Base-by-base conservation (phyloP, 495 filamentous ascomycete genomes). In the Penicillium simplicissimum region DNA sequence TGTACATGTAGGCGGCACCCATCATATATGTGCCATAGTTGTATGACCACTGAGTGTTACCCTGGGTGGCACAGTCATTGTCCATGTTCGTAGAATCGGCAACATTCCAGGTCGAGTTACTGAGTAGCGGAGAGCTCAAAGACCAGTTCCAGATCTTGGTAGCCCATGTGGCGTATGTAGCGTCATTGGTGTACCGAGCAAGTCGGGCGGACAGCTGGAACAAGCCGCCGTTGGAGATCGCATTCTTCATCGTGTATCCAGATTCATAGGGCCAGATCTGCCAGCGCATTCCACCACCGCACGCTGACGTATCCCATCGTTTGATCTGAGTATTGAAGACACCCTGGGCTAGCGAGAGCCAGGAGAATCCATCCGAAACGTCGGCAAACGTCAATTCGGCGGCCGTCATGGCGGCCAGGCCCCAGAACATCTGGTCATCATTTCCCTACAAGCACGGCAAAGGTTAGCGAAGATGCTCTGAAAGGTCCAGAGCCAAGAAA, bases 1-100 rank as follows among this genome's bases (percentile, higher is more conserved):
- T 91, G 73, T 87, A 90, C 87, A 93, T 90, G 62, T 84, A 82
- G 25, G 88, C 87, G 4, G 87, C 81, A 7, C 90, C 90, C 59
- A 84, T 82, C 38, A 93, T 70, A 67, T 82, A 90, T 25, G 88
- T 84, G 21, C 86, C 90, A 34, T 87, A 81, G 67, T 88, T 89
- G 71, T 92, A 91, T 0, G 84, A 81, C 86, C 85, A 91, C 68
- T 91, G 87, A 23, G 86, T 78, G 55, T 79, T 62, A 58, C 85
- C 85, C 60, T 84, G 71, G 8, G 77, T 62, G 8, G 68, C 68
- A 76, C 90, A 93, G 47, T 82, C 78, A 43, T 75, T 57, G 1
- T 74, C 65, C 42, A 82, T 77, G 43, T 77, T 74, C 0, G 85
- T 80, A 8, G 88, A 89, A 66, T 93, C 90, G 60, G 76, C 87